Conservation (phyloP, 2,329 filamentous ascomycete species). For the Scopulariopsis brevicaulis region DNA sequence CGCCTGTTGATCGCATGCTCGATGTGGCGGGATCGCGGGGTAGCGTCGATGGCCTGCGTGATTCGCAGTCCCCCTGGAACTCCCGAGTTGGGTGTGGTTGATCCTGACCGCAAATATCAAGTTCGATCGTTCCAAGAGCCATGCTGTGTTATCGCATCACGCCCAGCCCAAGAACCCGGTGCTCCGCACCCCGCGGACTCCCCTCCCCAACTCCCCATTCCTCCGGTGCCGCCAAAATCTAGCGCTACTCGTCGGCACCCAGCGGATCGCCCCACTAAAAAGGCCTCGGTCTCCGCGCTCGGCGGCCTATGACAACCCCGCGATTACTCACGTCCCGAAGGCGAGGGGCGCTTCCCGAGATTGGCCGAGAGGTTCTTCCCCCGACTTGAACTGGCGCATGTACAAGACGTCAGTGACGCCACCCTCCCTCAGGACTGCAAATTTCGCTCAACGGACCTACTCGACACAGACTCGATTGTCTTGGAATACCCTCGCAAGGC, state of each 20-base stretch:
- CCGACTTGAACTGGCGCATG: background rate
- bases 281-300: background rate
- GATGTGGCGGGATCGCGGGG: background rate
- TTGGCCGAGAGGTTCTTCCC: conserved; percentile 5
- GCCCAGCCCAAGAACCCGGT: too few species aligned
- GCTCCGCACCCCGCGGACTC: too few species aligned
- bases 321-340: conserved; percentile 16
- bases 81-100: too few species aligned
- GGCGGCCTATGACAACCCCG: conserved; percentile 20
- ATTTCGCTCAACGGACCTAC: too few species aligned
- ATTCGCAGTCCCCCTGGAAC: too few species aligned
- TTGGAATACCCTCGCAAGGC: too few species aligned
- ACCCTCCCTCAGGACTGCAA: background rate
- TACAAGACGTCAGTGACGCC: background rate
- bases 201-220: too few species aligned
- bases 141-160: too few species aligned
- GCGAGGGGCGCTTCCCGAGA: conserved; percentile 5
- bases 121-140: too few species aligned
- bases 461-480: too few species aligned
- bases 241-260: background rate
- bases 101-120: too few species aligned
- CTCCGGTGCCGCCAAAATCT: too few species aligned
- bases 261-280: background rate
- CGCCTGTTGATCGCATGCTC: background rate
- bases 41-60: background rate